Conservation (phyloP, 768 basidiomycete genomes). For the Russula lepida region DNA sequence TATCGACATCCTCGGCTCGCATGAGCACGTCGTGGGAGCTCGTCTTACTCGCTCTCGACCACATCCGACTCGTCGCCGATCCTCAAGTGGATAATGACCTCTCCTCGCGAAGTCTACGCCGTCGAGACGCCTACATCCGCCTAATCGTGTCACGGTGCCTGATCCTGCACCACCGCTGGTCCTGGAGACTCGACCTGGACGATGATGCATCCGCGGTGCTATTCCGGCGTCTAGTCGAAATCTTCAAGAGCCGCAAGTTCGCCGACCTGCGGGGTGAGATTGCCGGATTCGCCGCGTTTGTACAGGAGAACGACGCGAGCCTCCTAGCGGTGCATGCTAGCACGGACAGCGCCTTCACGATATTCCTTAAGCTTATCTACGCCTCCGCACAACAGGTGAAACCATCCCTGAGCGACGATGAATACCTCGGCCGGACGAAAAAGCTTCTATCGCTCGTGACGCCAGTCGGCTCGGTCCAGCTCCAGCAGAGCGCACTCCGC, state of each 20-base stretch:
- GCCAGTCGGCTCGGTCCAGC: conserved; percentile 63
- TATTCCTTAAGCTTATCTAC: conserved; percentile 78
- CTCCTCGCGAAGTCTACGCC: conserved; percentile 33
- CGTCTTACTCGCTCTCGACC: conserved; percentile 47
- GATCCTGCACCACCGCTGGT: conserved; percentile 65
- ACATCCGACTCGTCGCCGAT: conserved; percentile 48
- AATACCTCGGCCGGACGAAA: conserved; percentile 39
- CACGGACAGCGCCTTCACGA: conserved; percentile 64
- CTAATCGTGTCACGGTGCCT: conserved; percentile 66
- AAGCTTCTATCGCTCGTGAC: conserved; percentile 66
- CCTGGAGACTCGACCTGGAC: conserved; percentile 60
- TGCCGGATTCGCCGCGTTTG: conserved; percentile 64
- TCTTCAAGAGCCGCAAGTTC: conserved; percentile 73
- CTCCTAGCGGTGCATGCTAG: conserved; percentile 43
- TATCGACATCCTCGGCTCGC: conserved; percentile 31
- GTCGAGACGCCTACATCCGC: conserved; percentile 64
- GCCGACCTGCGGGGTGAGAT: conserved; percentile 56
- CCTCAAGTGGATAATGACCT: conserved; percentile 35
- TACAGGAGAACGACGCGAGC: conserved; percentile 45
- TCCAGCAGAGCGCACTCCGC: conserved; percentile 49
- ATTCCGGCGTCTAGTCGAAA: conserved; percentile 55
- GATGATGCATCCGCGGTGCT: conserved; percentile 45
- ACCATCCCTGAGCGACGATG: conserved; percentile 24
- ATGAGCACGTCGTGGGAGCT: conserved; percentile 61
- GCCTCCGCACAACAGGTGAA: conserved; percentile 41